Conservation (phyloP, 306 rosid genomes). For the Amphicarpaea edgeworthii region DNA sequence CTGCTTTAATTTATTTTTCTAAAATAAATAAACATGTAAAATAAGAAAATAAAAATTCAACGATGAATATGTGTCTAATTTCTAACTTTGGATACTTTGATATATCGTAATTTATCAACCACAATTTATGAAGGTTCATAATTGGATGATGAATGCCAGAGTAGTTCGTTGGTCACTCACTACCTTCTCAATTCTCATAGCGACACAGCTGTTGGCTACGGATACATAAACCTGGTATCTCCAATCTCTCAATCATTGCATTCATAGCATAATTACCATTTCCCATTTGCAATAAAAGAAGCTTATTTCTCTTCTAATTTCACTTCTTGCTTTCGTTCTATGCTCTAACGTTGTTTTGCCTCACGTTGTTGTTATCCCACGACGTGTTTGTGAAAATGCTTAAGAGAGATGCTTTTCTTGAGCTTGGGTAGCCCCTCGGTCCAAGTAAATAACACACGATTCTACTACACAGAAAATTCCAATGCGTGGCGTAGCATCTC, state of each 20-base stretch:
- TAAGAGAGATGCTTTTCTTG: conserved; percentile 74
- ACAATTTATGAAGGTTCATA: not conserved
- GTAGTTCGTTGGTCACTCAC: not conserved
- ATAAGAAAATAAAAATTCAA: not conserved
- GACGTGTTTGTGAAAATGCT: conserved; percentile 50
- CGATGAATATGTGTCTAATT: too few relatives aligned
- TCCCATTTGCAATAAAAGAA: not conserved
- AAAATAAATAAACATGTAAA: too few relatives aligned
- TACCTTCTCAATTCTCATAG: not conserved
- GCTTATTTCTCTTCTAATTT: not conserved
- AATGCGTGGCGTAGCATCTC: conserved; percentile 52
- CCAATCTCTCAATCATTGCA: conserved; percentile 22
- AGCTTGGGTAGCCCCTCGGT: conserved; percentile 87
- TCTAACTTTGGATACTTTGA: too few relatives aligned
- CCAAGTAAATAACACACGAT: conserved; percentile 49
- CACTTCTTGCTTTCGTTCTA: not conserved
- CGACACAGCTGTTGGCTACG: not conserved
- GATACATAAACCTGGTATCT: conserved; percentile 26
- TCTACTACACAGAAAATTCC: too few relatives aligned
- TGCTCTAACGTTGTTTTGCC: not conserved
- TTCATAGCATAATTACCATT: not conserved
- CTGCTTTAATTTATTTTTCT: too few relatives aligned
- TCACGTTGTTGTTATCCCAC: not conserved
- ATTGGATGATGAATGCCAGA: not conserved
- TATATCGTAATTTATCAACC: too few relatives aligned